Evolutionary conservation across 805 yeast genomes (phyloP).

Genomic region (Saturnispora sanitii): DNA sequence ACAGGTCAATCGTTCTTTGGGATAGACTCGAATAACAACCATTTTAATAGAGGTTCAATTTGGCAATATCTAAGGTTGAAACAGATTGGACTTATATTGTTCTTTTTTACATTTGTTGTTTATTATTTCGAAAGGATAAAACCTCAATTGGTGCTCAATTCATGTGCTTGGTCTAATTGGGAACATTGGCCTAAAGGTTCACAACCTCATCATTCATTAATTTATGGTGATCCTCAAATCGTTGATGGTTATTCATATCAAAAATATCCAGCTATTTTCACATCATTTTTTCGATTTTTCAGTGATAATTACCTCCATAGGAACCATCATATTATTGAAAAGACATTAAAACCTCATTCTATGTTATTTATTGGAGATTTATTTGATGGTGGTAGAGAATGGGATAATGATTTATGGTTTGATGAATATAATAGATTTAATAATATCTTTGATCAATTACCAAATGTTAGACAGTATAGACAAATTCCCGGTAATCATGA

Average conservation of each 20-base stretch:
- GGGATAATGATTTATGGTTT: slow-evolving; percentile 48
- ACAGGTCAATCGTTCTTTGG: neutral
- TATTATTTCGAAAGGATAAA: slow-evolving; percentile 46
- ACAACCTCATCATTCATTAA: slow-evolving; percentile 20
- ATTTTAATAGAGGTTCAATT: neutral
- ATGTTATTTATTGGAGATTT: slow-evolving; percentile 81
- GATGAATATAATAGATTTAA: slow-evolving; percentile 63
- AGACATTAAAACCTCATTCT: slow-evolving; percentile 68
- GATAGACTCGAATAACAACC: too few species aligned
- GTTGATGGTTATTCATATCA: slow-evolving; percentile 87
- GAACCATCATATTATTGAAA: slow-evolving; percentile 45
- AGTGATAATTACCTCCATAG: slow-evolving; percentile 74
- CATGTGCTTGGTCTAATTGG: slow-evolving; percentile 61
- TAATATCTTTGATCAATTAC: slow-evolving; percentile 40
- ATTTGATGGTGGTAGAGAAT: slow-evolving; percentile 94
- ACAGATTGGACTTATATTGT: slow-evolving; percentile 20
- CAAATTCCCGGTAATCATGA: slow-evolving; percentile 92
- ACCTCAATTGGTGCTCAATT: slow-evolving; percentile 34
- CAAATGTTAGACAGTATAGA: slow-evolving; percentile 27
- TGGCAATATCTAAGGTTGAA: slow-evolving; percentile 10
- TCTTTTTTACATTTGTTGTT: slow-evolving; percentile 36
- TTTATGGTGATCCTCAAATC: slow-evolving; percentile 91
- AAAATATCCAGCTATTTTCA: slow-evolving; percentile 39
- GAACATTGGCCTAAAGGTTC: slow-evolving; percentile 39
- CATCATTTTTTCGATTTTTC: slow-evolving; percentile 44